Percentiles rank a stretch among this genome's conserved stretches.
These are phyloP conservation scores for Colletotrichum ledebouriae DNA, from an alignment of 2,329 filamentous ascomycete genomes.

Conservation along the genomic window DNA sequence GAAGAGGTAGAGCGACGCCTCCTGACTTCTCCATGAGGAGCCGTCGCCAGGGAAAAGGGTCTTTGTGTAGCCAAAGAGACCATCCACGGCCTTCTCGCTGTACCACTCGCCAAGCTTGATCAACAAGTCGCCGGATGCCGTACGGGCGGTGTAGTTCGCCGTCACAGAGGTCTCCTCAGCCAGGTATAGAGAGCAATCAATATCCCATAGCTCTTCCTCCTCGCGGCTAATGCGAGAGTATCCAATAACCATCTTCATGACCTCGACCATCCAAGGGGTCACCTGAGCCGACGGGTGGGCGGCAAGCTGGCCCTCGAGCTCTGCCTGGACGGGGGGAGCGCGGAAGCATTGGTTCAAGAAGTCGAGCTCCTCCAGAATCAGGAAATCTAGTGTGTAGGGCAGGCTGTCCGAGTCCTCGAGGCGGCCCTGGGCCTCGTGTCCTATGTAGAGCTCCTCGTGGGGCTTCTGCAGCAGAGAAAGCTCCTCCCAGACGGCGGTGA, in stretches of 20 bases:
- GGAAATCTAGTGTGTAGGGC: slow-evolving; percentile 94
- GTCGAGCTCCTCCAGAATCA: slow-evolving; percentile 94
- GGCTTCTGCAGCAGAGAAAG: slow-evolving; percentile 78
- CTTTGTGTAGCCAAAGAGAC: slow-evolving; percentile 82
- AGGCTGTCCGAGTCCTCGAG: slow-evolving; percentile 90
- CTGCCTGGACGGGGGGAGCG: slow-evolving; percentile 87
- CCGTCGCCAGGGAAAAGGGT: slow-evolving; percentile 74
- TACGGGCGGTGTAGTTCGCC: slow-evolving; percentile 94
- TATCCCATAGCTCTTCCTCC: slow-evolving; percentile 95
- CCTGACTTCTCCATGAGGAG: slow-evolving; percentile 73
- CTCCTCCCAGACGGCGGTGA: slow-evolving; percentile 91
- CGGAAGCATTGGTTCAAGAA: slow-evolving; percentile 93
- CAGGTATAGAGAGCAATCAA: slow-evolving; percentile 94
- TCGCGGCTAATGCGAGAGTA: slow-evolving; percentile 93
- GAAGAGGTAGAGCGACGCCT: slow-evolving; percentile 86
- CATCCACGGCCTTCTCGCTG: slow-evolving; percentile 79
- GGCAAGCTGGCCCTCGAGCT: slow-evolving; percentile 85
- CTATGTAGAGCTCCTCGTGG: slow-evolving; percentile 88
- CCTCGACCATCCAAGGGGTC: slow-evolving; percentile 86
- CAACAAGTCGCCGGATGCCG: slow-evolving; percentile 90
- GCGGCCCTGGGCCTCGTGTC: slow-evolving; percentile 86
- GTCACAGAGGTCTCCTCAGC: slow-evolving; percentile 96
- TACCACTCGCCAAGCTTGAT: slow-evolving; percentile 96
- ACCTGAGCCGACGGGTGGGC: slow-evolving; percentile 70
- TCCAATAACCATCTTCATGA: slow-evolving; percentile 86